A percentile compares a stretch with the other conserved stretches of the same genome.
Evolutionary conservation across 192 early-diverging fungal genomes (phyloP).

Genomic region (Spizellomyces sp.): DNA sequence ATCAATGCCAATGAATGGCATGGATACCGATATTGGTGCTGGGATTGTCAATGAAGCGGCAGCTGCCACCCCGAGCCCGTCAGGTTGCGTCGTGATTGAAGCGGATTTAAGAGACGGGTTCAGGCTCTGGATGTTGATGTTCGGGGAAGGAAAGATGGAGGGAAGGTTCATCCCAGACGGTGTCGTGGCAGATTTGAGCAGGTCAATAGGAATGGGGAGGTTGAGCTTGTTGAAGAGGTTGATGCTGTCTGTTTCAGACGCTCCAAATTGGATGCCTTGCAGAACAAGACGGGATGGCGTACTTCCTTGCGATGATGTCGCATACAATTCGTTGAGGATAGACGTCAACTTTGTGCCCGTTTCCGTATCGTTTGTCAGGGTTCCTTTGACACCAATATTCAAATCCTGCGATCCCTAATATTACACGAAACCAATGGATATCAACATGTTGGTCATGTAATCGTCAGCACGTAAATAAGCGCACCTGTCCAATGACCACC

Average conservation of each 20-base stretch:
- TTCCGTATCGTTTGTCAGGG: slow-evolving; percentile 7
- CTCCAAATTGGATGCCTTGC: slow-evolving; percentile 24
- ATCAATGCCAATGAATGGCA: slow-evolving; percentile 18
- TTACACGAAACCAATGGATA: no score
- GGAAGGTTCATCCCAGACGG: no score
- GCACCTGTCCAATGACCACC: slow-evolving; percentile 9
- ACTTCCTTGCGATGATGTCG: neutral
- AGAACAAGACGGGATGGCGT: slow-evolving; percentile 12
- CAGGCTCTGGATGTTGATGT: neutral
- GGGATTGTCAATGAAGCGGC: neutral
- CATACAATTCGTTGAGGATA: neutral
- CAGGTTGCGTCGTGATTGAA: neutral
- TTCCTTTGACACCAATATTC: neutral
- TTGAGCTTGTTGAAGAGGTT: slow-evolving; percentile 10
- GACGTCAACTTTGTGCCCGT: slow-evolving; percentile 9
- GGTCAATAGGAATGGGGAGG: slow-evolving; percentile 10
- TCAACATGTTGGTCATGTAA: neutral
- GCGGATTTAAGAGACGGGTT: neutral
- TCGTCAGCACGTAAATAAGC: neutral
- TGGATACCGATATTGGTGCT: slow-evolving; percentile 12
- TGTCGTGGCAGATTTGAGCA: neutral
- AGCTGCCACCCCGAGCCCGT: neutral
- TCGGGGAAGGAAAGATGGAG: neutral
- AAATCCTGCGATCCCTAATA: slow-evolving; percentile 11
- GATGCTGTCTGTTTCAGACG: neutral